Base-by-base conservation (phyloP, 1,139 yeast species). In the Debaryomycetaceae sp. region DNA sequence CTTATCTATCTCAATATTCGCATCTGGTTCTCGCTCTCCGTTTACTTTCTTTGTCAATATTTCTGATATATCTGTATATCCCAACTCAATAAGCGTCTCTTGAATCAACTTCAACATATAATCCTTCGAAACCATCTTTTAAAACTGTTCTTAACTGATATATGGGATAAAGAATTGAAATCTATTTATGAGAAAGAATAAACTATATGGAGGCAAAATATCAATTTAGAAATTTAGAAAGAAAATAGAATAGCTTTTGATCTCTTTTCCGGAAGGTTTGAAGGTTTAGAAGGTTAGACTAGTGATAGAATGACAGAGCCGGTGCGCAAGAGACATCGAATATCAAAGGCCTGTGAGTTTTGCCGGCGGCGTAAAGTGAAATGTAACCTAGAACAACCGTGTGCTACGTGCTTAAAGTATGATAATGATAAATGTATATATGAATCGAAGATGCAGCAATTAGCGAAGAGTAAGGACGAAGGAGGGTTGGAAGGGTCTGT, bases 291-390 rank as follows among this genome's bases (percentile, higher is more conserved):
- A n/a, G n/a, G n/a, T n/a, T n/a, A n/a, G n/a, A n/a, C n/a, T n/a
- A n/a, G n/a, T n/a, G n/a, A n/a, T n/a, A 22, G 26, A 8, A 22
- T 22, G 26, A 8, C 26, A 8, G 7, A 8, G 11, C 26, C 26
- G 26, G 30, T 49, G 22, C 50, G 49, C 43, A 63, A 61, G 46
- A 52, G 75, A 33, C 58, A 61, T 39, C 56, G 75, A 45, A 52
- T 55, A 37, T 61, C 70, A 17, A 53, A 63, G 37, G 74, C 69
- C 19, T 70, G 76, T 50, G 63, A 58, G 35, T 67, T 68, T 46
- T 70, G 76, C 50, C 65, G 65, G 41, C 57, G 56, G 43, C 46
- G 76, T 24, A 71, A 71, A 49, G 72, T 70, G 41, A 68, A 65
- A 40, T 71, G 77, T 55, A 73, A 70, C 47, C 55, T 67, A 39